A percentile compares a stretch with the other conserved stretches of the same genome.
Evolutionary conservation across 1,284 basidiomycete genomes (phyloP).

Genomic region (Irpex rosettiformis): DNA sequence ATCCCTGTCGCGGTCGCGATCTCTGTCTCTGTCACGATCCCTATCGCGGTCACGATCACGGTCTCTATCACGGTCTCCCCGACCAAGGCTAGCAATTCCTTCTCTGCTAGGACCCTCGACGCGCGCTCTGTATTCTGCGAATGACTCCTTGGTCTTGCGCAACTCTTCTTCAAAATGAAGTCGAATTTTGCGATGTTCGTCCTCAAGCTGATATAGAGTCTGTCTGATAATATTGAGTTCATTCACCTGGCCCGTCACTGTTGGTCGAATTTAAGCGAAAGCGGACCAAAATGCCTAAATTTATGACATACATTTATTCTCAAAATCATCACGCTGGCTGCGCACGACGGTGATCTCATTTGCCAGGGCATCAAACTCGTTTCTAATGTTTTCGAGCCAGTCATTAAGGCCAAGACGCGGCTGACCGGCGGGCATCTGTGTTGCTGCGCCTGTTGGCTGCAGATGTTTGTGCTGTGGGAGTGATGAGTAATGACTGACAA

Average conservation of each 20-base stretch:
- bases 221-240: slow-evolving; percentile 74
- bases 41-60: slow-evolving; percentile 32
- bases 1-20: slow-evolving; percentile 31
- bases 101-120: slow-evolving; percentile 31
- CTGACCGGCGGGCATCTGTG: slow-evolving; percentile 35
- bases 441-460: slow-evolving; percentile 50
- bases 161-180: slow-evolving; percentile 77
- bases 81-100: slow-evolving; percentile 35
- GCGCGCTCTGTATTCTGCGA: slow-evolving; percentile 39
- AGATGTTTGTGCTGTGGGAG: slow-evolving; percentile 58
- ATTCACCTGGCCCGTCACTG: slow-evolving; percentile 68
- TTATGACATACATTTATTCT: slow-evolving; percentile 68
- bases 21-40: slow-evolving; percentile 29
- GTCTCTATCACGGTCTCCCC: slow-evolving; percentile 25
- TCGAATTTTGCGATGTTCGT: slow-evolving; percentile 67
- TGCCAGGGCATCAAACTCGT: slow-evolving; percentile 81
- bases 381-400: slow-evolving; percentile 78
- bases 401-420: slow-evolving; percentile 55
- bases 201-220: slow-evolving; percentile 76
- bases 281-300: neutral
- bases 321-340: slow-evolving; percentile 86
- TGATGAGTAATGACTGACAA: slow-evolving; percentile 4
- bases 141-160: slow-evolving; percentile 58
- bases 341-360: slow-evolving; percentile 70
- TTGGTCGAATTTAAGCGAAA: neutral